Evolutionary conservation across 768 basidiomycete genomes (phyloP).

Genomic region (Pisolithus marmoratus): DNA sequence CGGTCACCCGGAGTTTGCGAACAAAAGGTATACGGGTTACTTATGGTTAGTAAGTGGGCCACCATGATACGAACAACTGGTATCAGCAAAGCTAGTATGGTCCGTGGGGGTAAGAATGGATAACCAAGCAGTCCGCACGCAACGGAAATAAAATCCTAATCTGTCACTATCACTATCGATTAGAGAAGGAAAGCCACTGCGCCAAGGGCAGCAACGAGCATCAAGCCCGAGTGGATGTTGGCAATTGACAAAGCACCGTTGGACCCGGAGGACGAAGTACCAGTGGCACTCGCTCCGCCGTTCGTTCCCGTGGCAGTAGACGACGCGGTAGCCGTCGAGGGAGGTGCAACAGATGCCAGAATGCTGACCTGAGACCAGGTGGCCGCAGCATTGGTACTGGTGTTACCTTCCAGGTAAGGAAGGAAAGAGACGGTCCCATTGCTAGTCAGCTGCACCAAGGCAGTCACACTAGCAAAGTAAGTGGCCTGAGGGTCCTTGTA

Average conservation of each 20-base stretch:
- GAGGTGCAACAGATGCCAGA: conserved; percentile 41
- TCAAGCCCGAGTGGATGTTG: conserved; percentile 11
- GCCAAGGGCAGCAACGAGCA: conserved; percentile 10
- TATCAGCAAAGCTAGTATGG: neutral
- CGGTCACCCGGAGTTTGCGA: too few species aligned
- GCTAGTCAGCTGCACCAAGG: conserved; percentile 65
- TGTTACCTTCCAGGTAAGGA: conserved; percentile 45
- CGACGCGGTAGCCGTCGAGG: conserved; percentile 18
- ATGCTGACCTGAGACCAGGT: conserved; percentile 44
- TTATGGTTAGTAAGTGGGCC: neutral
- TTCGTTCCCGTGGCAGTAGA: conserved; percentile 16
- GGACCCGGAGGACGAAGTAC: conserved; percentile 5
- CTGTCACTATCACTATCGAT: neutral
- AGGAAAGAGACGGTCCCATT: conserved; percentile 56
- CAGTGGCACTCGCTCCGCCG: conserved; percentile 9
- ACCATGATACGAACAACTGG: neutral
- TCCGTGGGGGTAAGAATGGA: neutral
- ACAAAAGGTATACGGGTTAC: neutral
- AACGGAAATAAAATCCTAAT: neutral
- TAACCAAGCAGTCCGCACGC: conserved; percentile 5
- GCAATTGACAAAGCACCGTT: conserved; percentile 8
- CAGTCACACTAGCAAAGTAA: conserved; percentile 57
- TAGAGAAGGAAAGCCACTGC: conserved; percentile 12
- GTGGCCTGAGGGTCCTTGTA: conserved; percentile 53
- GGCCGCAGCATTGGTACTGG: conserved; percentile 38